A percentile compares a stretch with the other conserved stretches of the same genome.
These are phyloP conservation scores for Exserohilum rostratum DNA, from an alignment of 2,329 filamentous ascomycete species.

Conservation along the genomic window DNA sequence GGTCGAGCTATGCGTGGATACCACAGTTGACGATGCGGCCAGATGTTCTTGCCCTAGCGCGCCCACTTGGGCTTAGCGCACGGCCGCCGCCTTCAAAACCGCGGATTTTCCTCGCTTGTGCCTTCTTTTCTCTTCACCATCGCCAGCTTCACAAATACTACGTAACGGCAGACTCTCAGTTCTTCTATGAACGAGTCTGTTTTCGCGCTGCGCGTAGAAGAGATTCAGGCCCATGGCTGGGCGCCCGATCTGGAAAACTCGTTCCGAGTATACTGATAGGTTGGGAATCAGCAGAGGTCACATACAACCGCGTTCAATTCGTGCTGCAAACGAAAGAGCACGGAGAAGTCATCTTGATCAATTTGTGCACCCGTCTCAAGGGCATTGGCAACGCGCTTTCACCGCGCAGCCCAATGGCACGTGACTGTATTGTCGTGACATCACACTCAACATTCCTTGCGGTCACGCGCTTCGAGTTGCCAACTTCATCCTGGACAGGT, in stretches of 20 bases:
- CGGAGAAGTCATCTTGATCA: no score
- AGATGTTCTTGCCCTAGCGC: constrained; percentile 23
- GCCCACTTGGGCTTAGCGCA: constrained; percentile 31
- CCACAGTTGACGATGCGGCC: constrained; percentile 15
- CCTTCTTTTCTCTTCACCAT: constrained; percentile 52
- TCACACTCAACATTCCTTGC: no score
- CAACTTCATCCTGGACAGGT: no score
- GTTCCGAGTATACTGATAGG: constrained; percentile 67
- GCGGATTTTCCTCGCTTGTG: constrained; percentile 45
- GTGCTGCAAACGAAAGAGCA: no score
- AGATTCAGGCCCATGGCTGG: constrained; percentile 69
- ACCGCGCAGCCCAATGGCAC: no score
- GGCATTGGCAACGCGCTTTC: no score
- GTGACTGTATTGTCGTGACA: no score
- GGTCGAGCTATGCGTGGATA: constrained; percentile 13
- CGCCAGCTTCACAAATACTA: constrained; percentile 66
- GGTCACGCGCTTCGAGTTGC: no score
- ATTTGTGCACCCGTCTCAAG: not conserved
- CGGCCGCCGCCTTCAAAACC: constrained; percentile 27
- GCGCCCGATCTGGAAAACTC: constrained; percentile 71
- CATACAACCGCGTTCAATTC: constrained; percentile 43
- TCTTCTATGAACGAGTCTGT: constrained; percentile 60
- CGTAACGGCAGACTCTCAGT: constrained; percentile 61
- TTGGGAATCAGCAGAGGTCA: constrained; percentile 78
- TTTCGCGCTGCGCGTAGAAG: constrained; percentile 73